These are phyloP conservation scores for Viola odorata DNA, from an alignment of 345 rosid genomes.

Conservation along the genomic window DNA sequence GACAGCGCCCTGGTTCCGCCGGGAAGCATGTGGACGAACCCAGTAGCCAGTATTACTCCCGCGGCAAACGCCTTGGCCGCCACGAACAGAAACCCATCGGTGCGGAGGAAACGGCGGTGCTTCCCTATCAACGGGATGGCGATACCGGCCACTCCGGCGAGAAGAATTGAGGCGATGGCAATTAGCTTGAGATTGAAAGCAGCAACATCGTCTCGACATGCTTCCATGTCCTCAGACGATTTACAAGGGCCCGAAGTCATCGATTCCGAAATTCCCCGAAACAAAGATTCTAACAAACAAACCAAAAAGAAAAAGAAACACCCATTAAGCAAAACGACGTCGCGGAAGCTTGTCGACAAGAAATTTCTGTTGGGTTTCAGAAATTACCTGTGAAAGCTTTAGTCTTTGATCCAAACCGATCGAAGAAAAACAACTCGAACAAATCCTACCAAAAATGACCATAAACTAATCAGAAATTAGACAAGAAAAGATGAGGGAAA, in stretches of 20 bases:
- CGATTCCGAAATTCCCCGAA: constrained; percentile 24
- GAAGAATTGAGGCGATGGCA: constrained; percentile 67
- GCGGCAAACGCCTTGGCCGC: constrained; percentile 90
- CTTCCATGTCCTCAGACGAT: constrained; percentile 35
- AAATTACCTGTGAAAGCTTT: constrained; percentile 35
- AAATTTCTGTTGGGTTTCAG: neutral
- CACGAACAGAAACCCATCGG: constrained; percentile 59
- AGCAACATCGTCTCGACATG: constrained; percentile 54
- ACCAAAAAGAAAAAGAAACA: neutral
- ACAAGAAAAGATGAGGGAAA: neutral
- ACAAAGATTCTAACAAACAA: constrained; percentile 28
- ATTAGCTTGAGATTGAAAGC: constrained; percentile 58
- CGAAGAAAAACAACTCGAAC: constrained; percentile 26
- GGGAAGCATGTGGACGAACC: constrained; percentile 88
- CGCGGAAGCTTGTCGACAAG: neutral
- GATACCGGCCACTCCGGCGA: constrained; percentile 58
- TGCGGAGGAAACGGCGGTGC: constrained; percentile 51
- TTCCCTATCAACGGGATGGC: constrained; percentile 71
- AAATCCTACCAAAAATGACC: constrained; percentile 26
- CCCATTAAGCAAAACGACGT: neutral
- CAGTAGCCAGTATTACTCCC: constrained; percentile 91
- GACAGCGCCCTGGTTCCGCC: constrained; percentile 53
- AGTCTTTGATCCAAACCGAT: constrained; percentile 35
- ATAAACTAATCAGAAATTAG: neutral
- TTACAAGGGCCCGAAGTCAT: constrained; percentile 34